A percentile compares a stretch with the other conserved stretches of the same genome.
These are phyloP conservation scores for Raffaelea arxii DNA, from an alignment of 2,329 filamentous ascomycete species.

Conservation along the genomic window DNA sequence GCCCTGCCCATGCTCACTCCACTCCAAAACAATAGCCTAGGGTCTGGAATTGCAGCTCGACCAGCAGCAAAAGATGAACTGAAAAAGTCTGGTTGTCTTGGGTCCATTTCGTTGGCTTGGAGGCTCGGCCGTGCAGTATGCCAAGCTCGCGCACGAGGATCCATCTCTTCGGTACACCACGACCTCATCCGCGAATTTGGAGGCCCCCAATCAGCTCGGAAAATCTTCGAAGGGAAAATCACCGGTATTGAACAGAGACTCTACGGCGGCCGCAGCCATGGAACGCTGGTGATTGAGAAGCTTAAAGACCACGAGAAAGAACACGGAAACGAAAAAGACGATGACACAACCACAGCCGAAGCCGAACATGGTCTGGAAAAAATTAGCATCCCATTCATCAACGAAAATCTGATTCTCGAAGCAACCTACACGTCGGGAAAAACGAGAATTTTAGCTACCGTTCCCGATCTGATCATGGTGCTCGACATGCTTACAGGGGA, in stretches of 20 bases:
- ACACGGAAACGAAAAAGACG: constrained; percentile 23
- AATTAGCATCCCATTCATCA: constrained; percentile 19
- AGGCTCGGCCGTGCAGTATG: constrained; percentile 45
- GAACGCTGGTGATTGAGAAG: constrained; percentile 20
- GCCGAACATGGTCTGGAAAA: constrained; percentile 5
- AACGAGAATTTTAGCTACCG: constrained; percentile 29
- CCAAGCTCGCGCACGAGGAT: constrained; percentile 32
- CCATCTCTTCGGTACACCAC: constrained; percentile 33
- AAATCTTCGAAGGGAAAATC: constrained; percentile 44
- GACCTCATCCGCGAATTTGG: constrained; percentile 38
- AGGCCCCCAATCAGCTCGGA: constrained; percentile 31
- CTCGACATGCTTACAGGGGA: constrained; percentile 37
- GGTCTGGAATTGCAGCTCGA: constrained; percentile 23
- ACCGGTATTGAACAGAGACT: constrained; percentile 37
- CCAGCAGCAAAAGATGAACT: constrained; percentile 23
- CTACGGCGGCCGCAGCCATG: constrained; percentile 39
- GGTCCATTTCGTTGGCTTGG: constrained; percentile 28
- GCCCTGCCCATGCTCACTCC: too few relatives aligned
- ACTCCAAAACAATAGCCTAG: too few relatives aligned
- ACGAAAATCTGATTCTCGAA: constrained; percentile 17
- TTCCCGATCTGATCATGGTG: constrained; percentile 39
- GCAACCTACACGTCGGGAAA: constrained; percentile 15
- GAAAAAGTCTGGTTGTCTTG: constrained; percentile 22
- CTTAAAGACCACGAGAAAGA: constrained; percentile 15
- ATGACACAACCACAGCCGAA: not conserved